Evolutionary conservation across 768 basidiomycete species (phyloP).

Genomic region (Mycena vulgaris): DNA sequence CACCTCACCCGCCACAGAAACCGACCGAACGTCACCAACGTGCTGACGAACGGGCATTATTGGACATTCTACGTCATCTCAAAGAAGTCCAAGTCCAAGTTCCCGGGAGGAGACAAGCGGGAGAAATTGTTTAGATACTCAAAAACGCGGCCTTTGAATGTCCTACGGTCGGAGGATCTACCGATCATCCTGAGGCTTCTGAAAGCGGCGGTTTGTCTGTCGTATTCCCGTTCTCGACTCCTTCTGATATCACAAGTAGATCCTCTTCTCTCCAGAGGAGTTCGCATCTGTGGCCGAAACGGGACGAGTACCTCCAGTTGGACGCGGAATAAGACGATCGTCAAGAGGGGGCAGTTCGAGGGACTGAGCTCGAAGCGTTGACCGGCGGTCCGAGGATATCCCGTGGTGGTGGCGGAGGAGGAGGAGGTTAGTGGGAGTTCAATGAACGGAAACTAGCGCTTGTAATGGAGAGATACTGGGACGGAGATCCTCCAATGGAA

Average conservation of each 20-base stretch:
- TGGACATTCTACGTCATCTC: background rate
- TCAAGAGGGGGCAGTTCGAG: constrained; percentile 31
- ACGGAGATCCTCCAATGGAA: background rate
- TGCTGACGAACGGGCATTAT: background rate
- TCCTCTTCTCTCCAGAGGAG: background rate
- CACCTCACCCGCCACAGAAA: background rate
- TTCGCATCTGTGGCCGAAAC: background rate
- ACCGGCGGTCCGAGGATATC: constrained; percentile 28
- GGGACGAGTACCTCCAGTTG: constrained; percentile 23
- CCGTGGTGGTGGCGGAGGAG: too few species aligned
- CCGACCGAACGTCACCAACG: background rate
- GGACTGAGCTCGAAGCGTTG: constrained; percentile 8
- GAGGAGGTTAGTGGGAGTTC: too few species aligned
- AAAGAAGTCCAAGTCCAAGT: too few species aligned
- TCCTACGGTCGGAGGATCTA: background rate
- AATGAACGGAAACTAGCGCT: constrained; percentile 24
- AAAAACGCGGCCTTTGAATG: background rate
- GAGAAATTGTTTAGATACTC: background rate
- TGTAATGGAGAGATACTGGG: background rate
- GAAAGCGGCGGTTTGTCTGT: background rate
- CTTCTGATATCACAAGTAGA: background rate
- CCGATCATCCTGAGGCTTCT: background rate
- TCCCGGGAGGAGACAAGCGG: background rate
- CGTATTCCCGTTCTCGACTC: background rate
- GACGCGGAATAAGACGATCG: constrained; percentile 33